Conservation (phyloP, 2,329 filamentous ascomycete genomes). For the Cercospora berteroae region DNA sequence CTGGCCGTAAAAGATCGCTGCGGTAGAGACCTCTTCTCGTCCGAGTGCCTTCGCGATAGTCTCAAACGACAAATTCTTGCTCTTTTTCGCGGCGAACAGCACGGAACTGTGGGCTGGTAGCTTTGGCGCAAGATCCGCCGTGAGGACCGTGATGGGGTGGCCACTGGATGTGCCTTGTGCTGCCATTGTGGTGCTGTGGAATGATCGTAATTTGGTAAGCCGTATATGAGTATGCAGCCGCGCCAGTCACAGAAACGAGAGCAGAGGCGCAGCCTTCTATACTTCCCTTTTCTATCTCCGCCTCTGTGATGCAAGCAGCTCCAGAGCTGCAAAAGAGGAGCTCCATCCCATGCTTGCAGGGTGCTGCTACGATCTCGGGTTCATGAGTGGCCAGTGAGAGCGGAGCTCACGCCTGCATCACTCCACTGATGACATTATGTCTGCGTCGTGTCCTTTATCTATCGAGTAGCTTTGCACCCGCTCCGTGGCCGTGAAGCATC, state of each 20-base stretch:
- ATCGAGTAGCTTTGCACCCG: background rate
- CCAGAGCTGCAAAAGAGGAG: slow-evolving; percentile 13
- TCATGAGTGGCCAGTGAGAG: background rate
- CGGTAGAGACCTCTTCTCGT: slow-evolving; percentile 78
- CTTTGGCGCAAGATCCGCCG: slow-evolving; percentile 63
- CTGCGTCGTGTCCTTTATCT: background rate
- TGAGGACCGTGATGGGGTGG: slow-evolving; percentile 26
- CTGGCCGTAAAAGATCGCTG: slow-evolving; percentile 89
- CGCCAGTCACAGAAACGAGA: background rate
- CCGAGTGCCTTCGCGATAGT: slow-evolving; percentile 70
- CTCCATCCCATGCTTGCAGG: slow-evolving; percentile 10
- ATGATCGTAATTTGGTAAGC: background rate
- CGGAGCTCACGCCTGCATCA: background rate
- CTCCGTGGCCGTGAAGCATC: background rate
- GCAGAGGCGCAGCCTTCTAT: slow-evolving; percentile 3
- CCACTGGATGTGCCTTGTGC: slow-evolving; percentile 26
- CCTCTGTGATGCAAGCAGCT: slow-evolving; percentile 13
- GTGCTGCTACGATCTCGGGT: slow-evolving; percentile 14
- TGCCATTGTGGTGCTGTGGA: slow-evolving; percentile 16
- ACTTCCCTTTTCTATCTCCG: background rate
- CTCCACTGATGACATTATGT: slow-evolving; percentile 6
- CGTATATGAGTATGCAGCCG: background rate
- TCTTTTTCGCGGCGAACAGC: slow-evolving; percentile 78
- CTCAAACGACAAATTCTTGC: slow-evolving; percentile 74
- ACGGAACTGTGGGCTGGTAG: slow-evolving; percentile 69